Evolutionary conservation across 768 basidiomycete genomes (phyloP), one percentile per base, ranked within the genome.

Genomic region (Grammothele lineata): DNA sequence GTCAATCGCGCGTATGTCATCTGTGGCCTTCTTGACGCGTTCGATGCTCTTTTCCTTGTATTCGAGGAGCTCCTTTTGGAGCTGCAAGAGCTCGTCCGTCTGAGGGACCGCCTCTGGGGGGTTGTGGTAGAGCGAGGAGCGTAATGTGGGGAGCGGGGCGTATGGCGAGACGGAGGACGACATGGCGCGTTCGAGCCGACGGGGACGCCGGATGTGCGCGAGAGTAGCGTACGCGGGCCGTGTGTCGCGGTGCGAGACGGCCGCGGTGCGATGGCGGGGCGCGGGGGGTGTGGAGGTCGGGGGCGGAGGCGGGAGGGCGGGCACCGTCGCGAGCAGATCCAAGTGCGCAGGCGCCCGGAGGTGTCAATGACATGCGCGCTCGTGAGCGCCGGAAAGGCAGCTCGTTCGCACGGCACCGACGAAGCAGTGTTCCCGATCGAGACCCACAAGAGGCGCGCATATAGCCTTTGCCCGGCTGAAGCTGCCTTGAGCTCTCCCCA

Each of bases 1-100:
- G 53, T 86, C 80, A 56, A 91, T 81, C 44, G 78, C 74, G 61
- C 74, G 77, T 55, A 87, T 68, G 71, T 91, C 88, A 59, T 85
- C 80, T 25, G 76, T 77, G 0, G 87, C 89, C 70, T 87, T 89
- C 71, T 76, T 81, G 33, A 74, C 78, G 55, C 85, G 75, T 51
- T 83, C 82, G 38, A 80, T 57, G 6, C 79, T 75, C 59, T 68
- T 71, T 55, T 76, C 69, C 57, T 72, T 77, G 43, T 84, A 65
- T 39, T 68, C 51, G 50, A 63, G 69, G 38, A 92, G 77, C 62
- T 90, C 86, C 36, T 70, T 57, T 33, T 83, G 77, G 18, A 90
- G 73, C 18, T 63, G 55, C 48, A 86, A 80, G 40, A 91, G 78
- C 33, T 91, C 89, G 43, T 86, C 82, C 15, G 79, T 77, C 18